Base-by-base conservation (phyloP, 192 early-diverging fungal species). In the Geranomyces michiganensis region DNA sequence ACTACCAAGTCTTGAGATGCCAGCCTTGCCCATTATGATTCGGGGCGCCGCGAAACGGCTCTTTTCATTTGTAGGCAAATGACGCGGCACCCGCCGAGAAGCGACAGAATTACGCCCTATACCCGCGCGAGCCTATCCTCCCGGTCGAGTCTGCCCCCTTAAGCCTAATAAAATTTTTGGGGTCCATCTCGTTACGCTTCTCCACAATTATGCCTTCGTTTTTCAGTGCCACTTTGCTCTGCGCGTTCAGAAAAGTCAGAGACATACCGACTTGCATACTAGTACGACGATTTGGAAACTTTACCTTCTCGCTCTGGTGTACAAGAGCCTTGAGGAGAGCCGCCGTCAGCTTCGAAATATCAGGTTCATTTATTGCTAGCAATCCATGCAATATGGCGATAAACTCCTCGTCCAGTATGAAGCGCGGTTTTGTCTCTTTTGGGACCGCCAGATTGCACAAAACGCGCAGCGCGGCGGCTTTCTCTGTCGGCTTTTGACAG, bases 251-350 rank as follows among this genome's bases (percentile, higher is more conserved):
- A n/a, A 55, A 55, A 55, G 19, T 55, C 21, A 24, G 51, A 3
- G 6, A 55, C 26, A 27, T 9, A 55, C 19, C 51, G 4, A 15
- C 51, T 55, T 3, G 8, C 3, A 27, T 55, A 3, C 1, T 36
- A 67, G 49, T 41, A 68, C 26, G 32, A 30, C 61, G 43, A 24
- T 7, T 32, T n/a, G 55, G 44, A 5, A 10, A 10, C 5, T 10
- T 70, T 73, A 14, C 51, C 74, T 82, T 82, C 71, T 82, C 81
- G 53, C 70, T 76, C 27, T 77, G 75, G 64, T 74, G 67, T 0
- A 76, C 48, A 41, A 82, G 53, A 13, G 65, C 60, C 62, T 72
- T 69, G 30, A 82, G 10, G 14, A 82, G 55, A 27, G 71, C 44
- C n/a, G 74, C 74, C 19, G 68, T 26, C 29, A 64, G 45, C 9